Conservation (phyloP, 495 filamentous ascomycete genomes). For the Xylaria acuta region DNA sequence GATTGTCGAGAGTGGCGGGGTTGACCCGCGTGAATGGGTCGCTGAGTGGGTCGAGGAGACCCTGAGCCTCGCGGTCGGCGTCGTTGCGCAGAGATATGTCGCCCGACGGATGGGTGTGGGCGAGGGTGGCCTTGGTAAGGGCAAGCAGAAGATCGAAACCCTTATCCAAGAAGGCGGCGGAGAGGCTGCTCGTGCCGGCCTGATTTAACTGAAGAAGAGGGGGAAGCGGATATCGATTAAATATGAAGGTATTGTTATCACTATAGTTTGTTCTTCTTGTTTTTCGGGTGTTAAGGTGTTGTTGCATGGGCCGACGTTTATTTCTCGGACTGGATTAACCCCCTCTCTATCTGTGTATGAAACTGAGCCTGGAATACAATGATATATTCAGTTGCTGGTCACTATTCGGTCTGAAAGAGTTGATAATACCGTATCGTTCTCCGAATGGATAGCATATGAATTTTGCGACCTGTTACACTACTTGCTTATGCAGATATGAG, state of each 20-base stretch:
- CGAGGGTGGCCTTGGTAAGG: constrained; percentile 79
- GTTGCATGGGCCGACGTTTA: background rate
- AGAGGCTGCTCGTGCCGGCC: constrained; percentile 78
- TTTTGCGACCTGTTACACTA: background rate
- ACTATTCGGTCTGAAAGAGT: background rate
- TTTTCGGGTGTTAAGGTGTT: constrained; percentile 16
- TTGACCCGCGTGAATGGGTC: constrained; percentile 96
- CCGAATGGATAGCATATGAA: background rate
- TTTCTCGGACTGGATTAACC: constrained; percentile 9
- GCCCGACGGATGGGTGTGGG: constrained; percentile 95
- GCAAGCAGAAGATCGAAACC: constrained; percentile 76
- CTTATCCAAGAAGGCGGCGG: constrained; percentile 75
- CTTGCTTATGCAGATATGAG: background rate
- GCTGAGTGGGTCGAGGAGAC: constrained; percentile 96
- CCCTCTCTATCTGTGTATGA: constrained; percentile 4
- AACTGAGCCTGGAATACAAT: constrained; percentile 12
- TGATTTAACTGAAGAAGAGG: constrained; percentile 39
- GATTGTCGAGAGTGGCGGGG: constrained; percentile 85
- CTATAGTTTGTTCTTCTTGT: background rate
- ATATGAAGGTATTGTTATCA: background rate
- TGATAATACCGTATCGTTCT: background rate
- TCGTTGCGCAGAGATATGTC: constrained; percentile 96
- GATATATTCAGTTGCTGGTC: background rate
- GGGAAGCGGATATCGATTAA: background rate
- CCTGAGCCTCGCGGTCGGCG: constrained; percentile 76